Evolutionary conservation across 805 yeast species (phyloP), one percentile per base, ranked within the genome.

Genomic region (Yamadazyma insecticola): DNA sequence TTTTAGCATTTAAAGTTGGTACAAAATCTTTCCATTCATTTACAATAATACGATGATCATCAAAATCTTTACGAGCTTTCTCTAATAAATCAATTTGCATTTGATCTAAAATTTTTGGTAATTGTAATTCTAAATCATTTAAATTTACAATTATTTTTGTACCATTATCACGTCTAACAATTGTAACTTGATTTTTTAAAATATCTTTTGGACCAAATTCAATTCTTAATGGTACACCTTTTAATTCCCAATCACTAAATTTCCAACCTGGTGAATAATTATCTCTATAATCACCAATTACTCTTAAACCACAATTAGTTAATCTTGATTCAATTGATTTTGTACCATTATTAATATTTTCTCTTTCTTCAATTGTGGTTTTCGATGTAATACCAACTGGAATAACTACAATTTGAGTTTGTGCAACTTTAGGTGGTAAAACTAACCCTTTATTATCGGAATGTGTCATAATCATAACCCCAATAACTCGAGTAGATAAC

Each of bases 381-480:
- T 87, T 87, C 46, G 81, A 77, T 27, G 96, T 90, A 51, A 92
- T 69, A 46, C 99, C 99, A 42, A 88, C 95, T 43, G 99, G 97
- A 41, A 92, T 78, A 33, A 92, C 81, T 32, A 88, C 95, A 41
- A 79, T 88, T 72, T 92, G 99, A 55, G 66, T 70, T 65, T 84
- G 92, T 12, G 99, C 85, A 17, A 90, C 97, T 54, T 96, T 76
- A 51, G 99, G 99, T 41, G 99, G 99, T 48, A 94, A 73, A 28
- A 92, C 97, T 49, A 92, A 72, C 61, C 99, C 99, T 71, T 88
- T 90, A 74, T 94, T 89, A 64, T 92, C 99, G 22, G 97, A 88
- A 61, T 92, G 99, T 37, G 88, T 77, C 99, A 92, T 92, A 38
- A 87, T 88, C 97, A 92, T 92, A 47, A 94, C 99, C 74, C 99